Evolutionary conservation across 2,329 filamentous ascomycete species (phyloP).

Genomic region (Cercospora citrullina): DNA sequence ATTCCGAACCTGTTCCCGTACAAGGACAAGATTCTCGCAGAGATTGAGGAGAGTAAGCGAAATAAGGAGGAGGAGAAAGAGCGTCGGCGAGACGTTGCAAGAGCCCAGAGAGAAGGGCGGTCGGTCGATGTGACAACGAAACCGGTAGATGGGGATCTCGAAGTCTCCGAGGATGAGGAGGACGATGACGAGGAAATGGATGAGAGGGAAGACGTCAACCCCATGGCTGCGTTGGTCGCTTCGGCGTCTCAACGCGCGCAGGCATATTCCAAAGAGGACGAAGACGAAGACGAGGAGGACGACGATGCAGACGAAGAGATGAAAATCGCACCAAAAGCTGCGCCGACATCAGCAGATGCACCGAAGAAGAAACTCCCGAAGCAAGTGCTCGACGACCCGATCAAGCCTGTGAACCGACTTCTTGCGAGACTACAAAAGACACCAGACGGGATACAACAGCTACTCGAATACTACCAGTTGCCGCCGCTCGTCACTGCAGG

Average conservation of each 20-base stretch:
- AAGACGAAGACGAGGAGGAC: constrained; percentile 57
- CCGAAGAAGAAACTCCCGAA: constrained; percentile 77
- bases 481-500: constrained; percentile 69
- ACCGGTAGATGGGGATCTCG: constrained; percentile 51
- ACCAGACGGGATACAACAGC: constrained; percentile 71
- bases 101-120: constrained; percentile 43
- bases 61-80: constrained; percentile 77
- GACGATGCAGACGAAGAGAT: constrained; percentile 46
- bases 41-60: constrained; percentile 86
- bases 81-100: constrained; percentile 68
- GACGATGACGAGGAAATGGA: constrained; percentile 60
- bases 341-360: constrained; percentile 10
- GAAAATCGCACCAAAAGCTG: constrained; percentile 8
- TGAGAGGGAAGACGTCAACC: constrained; percentile 70
- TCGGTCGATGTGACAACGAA: constrained; percentile 48
- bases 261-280: constrained; percentile 60
- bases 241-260: constrained; percentile 79
- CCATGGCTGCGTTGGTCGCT: constrained; percentile 87
- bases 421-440: constrained; percentile 75
- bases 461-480: constrained; percentile 81
- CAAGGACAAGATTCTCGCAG: constrained; percentile 90
- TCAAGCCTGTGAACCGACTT: constrained; percentile 84
- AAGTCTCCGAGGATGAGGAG: constrained; percentile 51
- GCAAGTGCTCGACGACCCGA: constrained; percentile 88
- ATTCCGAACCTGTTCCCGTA: constrained; percentile 97